Evolutionary conservation across 371 early-diverging fungal genomes (phyloP), one percentile per base, ranked within the genome.

Genomic region (Batkoa obscura): DNA sequence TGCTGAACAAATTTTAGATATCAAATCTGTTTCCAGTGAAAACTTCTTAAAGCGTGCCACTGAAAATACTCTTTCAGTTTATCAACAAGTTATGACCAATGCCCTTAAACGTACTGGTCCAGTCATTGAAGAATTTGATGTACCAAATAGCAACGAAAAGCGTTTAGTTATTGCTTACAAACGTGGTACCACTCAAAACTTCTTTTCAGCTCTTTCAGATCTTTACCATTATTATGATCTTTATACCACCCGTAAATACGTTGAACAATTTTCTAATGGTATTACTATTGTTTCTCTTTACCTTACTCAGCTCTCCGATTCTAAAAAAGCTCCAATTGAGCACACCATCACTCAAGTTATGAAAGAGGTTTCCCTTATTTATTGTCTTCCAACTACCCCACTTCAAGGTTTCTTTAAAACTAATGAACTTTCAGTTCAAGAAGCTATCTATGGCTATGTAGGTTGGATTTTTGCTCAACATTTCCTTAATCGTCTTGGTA

Each of bases 401-500:
- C 80, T 97, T 56, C 95, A 95, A 72, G 71, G 73, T 57, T 85
- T 91, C 71, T 95, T 96, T 83, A 84, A 94, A 73, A 78, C 80
- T 38, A 81, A 79, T 64, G 77, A 87, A 72, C 79, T 97, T 50
- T 79, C 81, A 17, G 94, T 97, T 43, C 94, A 95, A 69, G 97
- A 96, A 70, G 74, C 90, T 13, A 85, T 90, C 58, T 96, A 96
- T 66, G 93, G 92, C 55, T 86, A 90, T 68, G 84, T 91, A 41
- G 88, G 85, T 34, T 94, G 92, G 93, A 88, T 93, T 63, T 97
- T 96, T 74, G 80, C 90, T 46, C 94, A 94, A 68, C 94, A 95
- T 74, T 96, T 96, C 73, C 76, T 96, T 60, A 96, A 96, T 70
- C 85, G 96, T 50, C 77, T 96, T 35, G 97, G 97, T 60, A 81